A percentile compares a stretch with the other conserved stretches of the same genome.
Evolutionary conservation across 1,284 basidiomycete species (phyloP).

Genomic region (Pseudozyma sp.): DNA sequence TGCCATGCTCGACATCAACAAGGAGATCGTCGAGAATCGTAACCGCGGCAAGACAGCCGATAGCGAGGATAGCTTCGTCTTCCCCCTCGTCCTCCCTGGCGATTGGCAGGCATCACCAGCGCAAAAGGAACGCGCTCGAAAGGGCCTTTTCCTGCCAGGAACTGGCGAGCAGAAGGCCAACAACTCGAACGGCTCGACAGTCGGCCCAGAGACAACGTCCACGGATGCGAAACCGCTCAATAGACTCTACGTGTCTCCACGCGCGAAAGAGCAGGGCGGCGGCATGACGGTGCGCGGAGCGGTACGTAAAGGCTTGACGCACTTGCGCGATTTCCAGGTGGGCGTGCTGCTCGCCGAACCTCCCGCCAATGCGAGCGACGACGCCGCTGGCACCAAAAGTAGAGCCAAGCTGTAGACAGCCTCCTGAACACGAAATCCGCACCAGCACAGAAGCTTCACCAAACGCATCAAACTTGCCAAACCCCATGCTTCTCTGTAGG

Average conservation of each 20-base stretch:
- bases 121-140: slow-evolving; percentile 36
- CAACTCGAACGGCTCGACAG: background rate
- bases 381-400: background rate
- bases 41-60: slow-evolving; percentile 1
- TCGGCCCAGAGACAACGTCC: background rate
- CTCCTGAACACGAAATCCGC: background rate
- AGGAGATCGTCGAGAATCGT: slow-evolving; percentile 27
- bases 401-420: slow-evolving; percentile 20
- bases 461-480: background rate
- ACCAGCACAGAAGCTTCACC: background rate
- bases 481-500: background rate
- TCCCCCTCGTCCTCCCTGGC: slow-evolving; percentile 60
- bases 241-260: slow-evolving; percentile 57
- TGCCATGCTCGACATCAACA: slow-evolving; percentile 34
- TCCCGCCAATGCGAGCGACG: background rate
- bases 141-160: slow-evolving; percentile 25
- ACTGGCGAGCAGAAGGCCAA: slow-evolving; percentile 15
- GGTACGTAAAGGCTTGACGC: slow-evolving; percentile 37
- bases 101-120: slow-evolving; percentile 52
- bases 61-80: slow-evolving; percentile 51
- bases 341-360: slow-evolving; percentile 38
- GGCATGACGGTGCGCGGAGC: slow-evolving; percentile 58
- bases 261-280: slow-evolving; percentile 49
- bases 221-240: slow-evolving; percentile 37
- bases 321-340: slow-evolving; percentile 53